phyloP scores from a whole-genome alignment of 2,329 filamentous ascomycete genomes.

The Phoma sp. region DNA sequence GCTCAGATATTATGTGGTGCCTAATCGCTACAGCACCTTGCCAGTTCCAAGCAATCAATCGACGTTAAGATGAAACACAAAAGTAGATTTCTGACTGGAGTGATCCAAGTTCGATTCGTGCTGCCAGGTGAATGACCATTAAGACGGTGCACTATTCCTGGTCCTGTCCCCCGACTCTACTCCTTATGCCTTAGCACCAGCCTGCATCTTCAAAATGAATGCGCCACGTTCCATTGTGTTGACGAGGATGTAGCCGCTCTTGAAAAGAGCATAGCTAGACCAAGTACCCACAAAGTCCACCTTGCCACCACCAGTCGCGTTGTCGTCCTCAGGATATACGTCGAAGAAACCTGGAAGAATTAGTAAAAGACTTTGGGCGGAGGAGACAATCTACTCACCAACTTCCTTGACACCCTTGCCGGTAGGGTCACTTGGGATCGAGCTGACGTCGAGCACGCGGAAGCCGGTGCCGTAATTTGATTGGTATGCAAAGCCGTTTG shows the following conservation, averaged over 20 bases:
- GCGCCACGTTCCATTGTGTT: conserved; percentile 51
- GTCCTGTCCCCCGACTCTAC: too few relatives aligned
- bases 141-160: too few relatives aligned
- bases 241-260: conserved; percentile 48
- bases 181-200: conserved; percentile 22
- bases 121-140: too few relatives aligned
- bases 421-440: conserved; percentile 49
- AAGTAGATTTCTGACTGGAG: too few relatives aligned
- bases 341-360: conserved; percentile 28
- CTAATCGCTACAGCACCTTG: too few relatives aligned
- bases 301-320: conserved; percentile 45
- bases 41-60: too few relatives aligned
- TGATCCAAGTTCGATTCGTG: too few relatives aligned
- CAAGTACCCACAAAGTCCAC: conserved; percentile 53
- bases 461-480: conserved; percentile 53
- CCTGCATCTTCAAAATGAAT: conserved; percentile 46
- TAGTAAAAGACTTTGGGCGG: too few relatives aligned
- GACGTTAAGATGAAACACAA: too few relatives aligned
- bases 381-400: background rate
- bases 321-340: conserved; percentile 53
- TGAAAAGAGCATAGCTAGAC: conserved; percentile 51
- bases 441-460: conserved; percentile 51
- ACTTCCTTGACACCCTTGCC: conserved; percentile 51
- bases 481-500: conserved; percentile 51
- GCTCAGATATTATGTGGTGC: too few relatives aligned